Conservation (phyloP, 306 rosid species). For the Medicago lupulina region DNA sequence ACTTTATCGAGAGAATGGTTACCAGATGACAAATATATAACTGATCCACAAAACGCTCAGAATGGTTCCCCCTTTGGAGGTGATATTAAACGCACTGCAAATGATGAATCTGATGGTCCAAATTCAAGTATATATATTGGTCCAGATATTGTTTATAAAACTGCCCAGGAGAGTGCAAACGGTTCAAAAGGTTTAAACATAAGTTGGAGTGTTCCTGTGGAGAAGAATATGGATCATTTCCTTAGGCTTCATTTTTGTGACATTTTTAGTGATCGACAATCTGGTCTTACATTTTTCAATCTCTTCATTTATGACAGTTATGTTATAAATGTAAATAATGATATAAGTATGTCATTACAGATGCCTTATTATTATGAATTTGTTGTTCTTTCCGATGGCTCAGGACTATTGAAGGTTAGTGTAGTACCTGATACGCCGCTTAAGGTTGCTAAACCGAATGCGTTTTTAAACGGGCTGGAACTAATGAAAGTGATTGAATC, state of each 20-base stretch:
- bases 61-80: accelerated
- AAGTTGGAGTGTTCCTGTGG: slow-evolving; percentile 49
- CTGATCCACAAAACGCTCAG: not conserved
- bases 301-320: slow-evolving; percentile 14
- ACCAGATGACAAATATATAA: slow-evolving; percentile 43
- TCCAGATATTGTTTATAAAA: slow-evolving; percentile 28
- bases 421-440: not conserved
- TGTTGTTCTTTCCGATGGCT: slow-evolving; percentile 47
- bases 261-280: accelerated
- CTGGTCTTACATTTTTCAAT: accelerated
- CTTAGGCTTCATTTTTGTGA: slow-evolving; percentile 57
- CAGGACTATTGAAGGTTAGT: slow-evolving; percentile 25
- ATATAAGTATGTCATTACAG: accelerated
- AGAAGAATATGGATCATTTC: slow-evolving; percentile 32
- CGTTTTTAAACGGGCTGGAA: slow-evolving; percentile 55
- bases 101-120: not conserved
- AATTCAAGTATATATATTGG: not conserved
- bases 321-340: accelerated
- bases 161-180: not conserved
- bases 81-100: not conserved
- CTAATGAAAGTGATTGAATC: slow-evolving; percentile 46
- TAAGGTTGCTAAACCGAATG: accelerated
- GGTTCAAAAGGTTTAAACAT: not conserved
- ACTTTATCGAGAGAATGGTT: slow-evolving; percentile 48
- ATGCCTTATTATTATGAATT: slow-evolving; percentile 43